Evolutionary conservation across 345 rosid species (phyloP), one percentile per base, ranked within the genome.

Genomic region (Citrus mangshanensis): DNA sequence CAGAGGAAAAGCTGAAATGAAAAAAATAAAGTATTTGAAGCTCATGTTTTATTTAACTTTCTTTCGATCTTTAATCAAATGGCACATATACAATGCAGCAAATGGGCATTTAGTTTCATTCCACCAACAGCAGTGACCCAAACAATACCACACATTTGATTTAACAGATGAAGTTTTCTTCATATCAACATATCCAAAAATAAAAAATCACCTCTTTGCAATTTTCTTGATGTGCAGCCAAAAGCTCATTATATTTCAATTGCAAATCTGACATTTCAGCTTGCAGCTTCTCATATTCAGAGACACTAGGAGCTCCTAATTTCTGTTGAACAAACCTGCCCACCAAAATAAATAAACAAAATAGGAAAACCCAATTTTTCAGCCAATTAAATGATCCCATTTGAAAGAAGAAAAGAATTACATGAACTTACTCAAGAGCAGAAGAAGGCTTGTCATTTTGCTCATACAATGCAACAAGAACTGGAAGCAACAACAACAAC

Each of bases 381-480:
- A 77, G 14, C 16, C 55, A 49, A 74, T 68, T 21, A 19, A 1
- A 2, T 19, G 35, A 32, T 12, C 64, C 25, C 46, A 68, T 6
- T 21, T 54, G 22, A 71, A 21, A 14, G 9, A 75, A 75, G 5
- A 55, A 61, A 16, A 62, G 32, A 64, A 19, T 32, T 69, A 54
- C 1, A 59, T 77, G 6, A 69, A 92, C 99, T 87, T 85, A 93
- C 97, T 95, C 99, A 71, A 89, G 83, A 70, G 97, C 97, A 68
- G 98, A 93, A 54, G 94, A 89, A 76, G 97, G 99, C 79, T 92
- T 92, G 82, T 93, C 98, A 83, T 91, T 89, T 80, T 95, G 94
- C 87, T 95, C 99, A 83, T 93, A 95, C 69, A 93, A 84, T 37
- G 95, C 82, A 79, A 92, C 97, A 78, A 95, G 85, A 82, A 91